phyloP scores from a whole-genome alignment of 2,329 filamentous ascomycete species.

The Lachnellula hyalina region DNA sequence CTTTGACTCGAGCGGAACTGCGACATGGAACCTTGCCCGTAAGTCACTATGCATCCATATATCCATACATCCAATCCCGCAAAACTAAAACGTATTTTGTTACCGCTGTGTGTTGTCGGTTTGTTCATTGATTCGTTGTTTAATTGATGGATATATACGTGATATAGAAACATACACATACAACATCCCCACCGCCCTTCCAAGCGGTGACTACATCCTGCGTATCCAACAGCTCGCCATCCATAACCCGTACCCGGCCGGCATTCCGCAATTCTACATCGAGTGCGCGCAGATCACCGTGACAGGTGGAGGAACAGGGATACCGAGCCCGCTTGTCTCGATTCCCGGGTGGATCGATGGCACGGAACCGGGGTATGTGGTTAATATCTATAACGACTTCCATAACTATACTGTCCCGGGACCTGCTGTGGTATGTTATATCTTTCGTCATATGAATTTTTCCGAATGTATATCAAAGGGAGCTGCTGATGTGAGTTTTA shows the following conservation, averaged over 20 bases:
- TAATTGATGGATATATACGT: neutral
- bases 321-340: constrained; percentile 23
- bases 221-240: constrained; percentile 28
- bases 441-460: neutral
- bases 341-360: constrained; percentile 27
- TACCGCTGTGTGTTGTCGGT: neutral
- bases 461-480: too few species aligned
- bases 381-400: constrained; percentile 29
- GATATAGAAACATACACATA: constrained; percentile 26
- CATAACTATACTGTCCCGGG: constrained; percentile 28
- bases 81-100: too few species aligned
- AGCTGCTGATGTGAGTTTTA: neutral
- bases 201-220: constrained; percentile 27
- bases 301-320: constrained; percentile 24
- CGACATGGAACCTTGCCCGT: constrained; percentile 27
- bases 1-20: constrained; percentile 18
- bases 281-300: constrained; percentile 28
- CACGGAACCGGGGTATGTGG: constrained; percentile 18
- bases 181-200: constrained; percentile 25
- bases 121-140: neutral
- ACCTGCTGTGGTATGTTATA: constrained; percentile 17
- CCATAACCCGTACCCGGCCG: constrained; percentile 28
- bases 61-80: too few species aligned
- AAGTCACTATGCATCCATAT: neutral
- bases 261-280: constrained; percentile 29